Base-by-base conservation (phyloP, 2,329 filamentous ascomycete species). In the Juglanconis juglandina region DNA sequence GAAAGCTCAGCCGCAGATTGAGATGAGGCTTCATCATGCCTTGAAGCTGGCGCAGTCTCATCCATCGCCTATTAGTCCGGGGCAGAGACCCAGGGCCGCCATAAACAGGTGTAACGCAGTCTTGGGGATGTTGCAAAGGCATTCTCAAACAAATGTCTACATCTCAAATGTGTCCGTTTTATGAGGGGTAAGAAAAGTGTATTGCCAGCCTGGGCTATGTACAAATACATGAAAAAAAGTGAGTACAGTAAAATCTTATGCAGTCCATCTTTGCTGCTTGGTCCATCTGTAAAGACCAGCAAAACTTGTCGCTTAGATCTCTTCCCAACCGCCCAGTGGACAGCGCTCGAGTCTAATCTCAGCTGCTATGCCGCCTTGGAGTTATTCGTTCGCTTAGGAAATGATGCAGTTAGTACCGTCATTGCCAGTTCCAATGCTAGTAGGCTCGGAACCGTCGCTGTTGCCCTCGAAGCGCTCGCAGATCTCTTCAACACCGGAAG, bases 381-480 rank as follows among this genome's bases (percentile, higher is more conserved):
- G 39, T 42, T 7, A 14, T 4, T 4, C 14, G 4, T 5, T 11
- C 14, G 5, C 11, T 42, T 42, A 42, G 10, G 14, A 30, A n/a
- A 39, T n/a, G 59, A 66, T 65, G 59, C 64, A 66, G 53, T 50
- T 51, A 8, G 35, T 64, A 17, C 63, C 63, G 32, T 65, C 63
- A n/a, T 51, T 32, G 32, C 63, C 63, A 8, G 51, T 48, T 32
- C 48, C 57, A 37, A 42, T 60, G 50, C 59, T 59, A n/a, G 55
- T 54, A 17, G 65, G 65, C 62, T 66, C 65, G 7, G 60, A 55
- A 14, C 49, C 56, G 37, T 9, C 37, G 30, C 59, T 52, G 34
- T 61, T 65, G 30, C 65, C 65, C n/a, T 53, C 46, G 54, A 57
- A 66, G n/a, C 30, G 53, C 34, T 58, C 58, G 50, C 65, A 65